Conservation (phyloP, 2,329 filamentous ascomycete species). For the Talaromyces sp. region DNA sequence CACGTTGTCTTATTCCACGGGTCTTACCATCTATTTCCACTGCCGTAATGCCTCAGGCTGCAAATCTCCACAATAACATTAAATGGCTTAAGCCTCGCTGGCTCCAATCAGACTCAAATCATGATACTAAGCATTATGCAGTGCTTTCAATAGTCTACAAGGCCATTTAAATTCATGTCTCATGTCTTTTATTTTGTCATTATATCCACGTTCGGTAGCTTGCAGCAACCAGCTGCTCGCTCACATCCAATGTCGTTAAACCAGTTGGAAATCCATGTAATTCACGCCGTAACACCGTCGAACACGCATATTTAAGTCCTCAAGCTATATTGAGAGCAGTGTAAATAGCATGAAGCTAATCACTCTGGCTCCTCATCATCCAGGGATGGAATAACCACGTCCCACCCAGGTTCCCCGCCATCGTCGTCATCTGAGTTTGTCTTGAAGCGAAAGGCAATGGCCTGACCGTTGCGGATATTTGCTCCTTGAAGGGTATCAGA, state of each 20-base stretch:
- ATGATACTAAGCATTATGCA: background rate
- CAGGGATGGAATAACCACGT: conserved; percentile 28
- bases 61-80: background rate
- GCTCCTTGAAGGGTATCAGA: conserved; percentile 19
- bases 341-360: background rate
- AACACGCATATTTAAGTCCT: background rate
- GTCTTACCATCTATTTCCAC: background rate
- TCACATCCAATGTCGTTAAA: background rate
- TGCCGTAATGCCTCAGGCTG: background rate
- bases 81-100: background rate
- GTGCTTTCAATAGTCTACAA: background rate
- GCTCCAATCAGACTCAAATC: background rate
- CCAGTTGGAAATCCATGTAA: background rate
- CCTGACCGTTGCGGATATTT: conserved; percentile 24
- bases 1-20: background rate
- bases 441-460: conserved; percentile 31
- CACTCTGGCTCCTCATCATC: conserved; percentile 26
- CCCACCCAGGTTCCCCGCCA: conserved; percentile 27
- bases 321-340: background rate
- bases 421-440: conserved; percentile 13
- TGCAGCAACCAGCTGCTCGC: background rate
- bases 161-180: background rate
- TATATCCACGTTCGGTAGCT: background rate
- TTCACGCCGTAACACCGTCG: background rate
- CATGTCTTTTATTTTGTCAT: background rate